Evolutionary conservation across 305 asterid genomes (phyloP).

Genomic region (Fraxinus angustifolia): DNA sequence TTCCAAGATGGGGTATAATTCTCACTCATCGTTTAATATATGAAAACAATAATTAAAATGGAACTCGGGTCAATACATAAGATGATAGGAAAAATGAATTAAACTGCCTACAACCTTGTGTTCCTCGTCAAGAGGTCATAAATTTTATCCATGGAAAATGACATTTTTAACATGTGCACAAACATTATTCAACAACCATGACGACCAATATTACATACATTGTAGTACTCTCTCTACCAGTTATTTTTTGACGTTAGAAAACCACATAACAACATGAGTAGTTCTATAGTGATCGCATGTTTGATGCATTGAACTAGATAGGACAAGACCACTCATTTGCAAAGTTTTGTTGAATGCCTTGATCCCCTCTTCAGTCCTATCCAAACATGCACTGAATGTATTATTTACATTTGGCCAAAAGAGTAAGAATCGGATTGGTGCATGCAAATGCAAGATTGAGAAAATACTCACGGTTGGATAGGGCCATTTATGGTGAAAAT

Average conservation of each 20-base stretch:
- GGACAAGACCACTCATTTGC: neutral
- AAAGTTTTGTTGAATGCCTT: neutral
- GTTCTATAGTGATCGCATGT: neutral
- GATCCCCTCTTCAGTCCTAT: neutral
- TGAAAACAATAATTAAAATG: neutral
- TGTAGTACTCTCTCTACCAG: neutral
- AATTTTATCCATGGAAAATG: neutral
- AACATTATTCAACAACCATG: neutral
- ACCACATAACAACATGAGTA: neutral
- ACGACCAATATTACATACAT: neutral
- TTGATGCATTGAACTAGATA: neutral
- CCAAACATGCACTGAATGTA: neutral
- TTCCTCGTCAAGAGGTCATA: neutral
- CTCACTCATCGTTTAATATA: neutral
- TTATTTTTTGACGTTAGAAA: neutral
- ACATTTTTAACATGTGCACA: neutral
- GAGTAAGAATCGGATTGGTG: neutral
- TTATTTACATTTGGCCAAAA: neutral
- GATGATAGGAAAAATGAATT: neutral
- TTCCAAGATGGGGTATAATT: neutral
- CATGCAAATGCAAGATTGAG: neutral
- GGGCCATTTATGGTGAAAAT: constrained; percentile 47
- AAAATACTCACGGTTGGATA: constrained; percentile 45
- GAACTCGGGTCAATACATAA: neutral
- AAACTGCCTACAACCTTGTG: neutral